Percentiles rank a stretch among this genome's conserved stretches.
These are phyloP conservation scores for Corchorus capsularis DNA, from an alignment of 345 rosid genomes.

Conservation along the genomic window DNA sequence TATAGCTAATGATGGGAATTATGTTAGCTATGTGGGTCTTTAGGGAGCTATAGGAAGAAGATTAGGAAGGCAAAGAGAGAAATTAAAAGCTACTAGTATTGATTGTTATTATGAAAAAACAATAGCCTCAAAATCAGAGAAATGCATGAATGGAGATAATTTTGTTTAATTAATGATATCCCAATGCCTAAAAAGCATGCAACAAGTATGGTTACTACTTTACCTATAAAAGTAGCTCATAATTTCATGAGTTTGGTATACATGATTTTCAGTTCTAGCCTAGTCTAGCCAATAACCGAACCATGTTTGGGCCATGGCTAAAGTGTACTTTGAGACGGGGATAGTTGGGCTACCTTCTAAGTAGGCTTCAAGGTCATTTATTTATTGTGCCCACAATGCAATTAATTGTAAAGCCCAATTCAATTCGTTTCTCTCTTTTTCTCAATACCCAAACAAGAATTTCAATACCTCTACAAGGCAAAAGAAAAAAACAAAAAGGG, in stretches of 20 bases:
- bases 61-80: neutral
- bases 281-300: neutral
- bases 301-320: neutral
- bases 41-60: neutral
- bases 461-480: neutral
- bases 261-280: neutral
- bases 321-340: too few species aligned
- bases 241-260: neutral
- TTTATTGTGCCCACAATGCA: neutral
- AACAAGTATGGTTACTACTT: neutral
- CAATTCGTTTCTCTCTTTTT: neutral
- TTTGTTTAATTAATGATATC: neutral
- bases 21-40: neutral
- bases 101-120: neutral
- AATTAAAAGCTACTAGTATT: neutral
- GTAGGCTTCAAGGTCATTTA: neutral
- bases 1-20: neutral
- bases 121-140: conserved; percentile 18
- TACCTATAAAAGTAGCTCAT: neutral
- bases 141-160: too few species aligned
- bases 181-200: neutral
- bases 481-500: neutral
- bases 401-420: neutral
- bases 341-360: neutral
- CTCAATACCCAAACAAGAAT: neutral